phyloP scores from a whole-genome alignment of 2,329 filamentous ascomycete genomes.

The Chaetomiaceae sp. region DNA sequence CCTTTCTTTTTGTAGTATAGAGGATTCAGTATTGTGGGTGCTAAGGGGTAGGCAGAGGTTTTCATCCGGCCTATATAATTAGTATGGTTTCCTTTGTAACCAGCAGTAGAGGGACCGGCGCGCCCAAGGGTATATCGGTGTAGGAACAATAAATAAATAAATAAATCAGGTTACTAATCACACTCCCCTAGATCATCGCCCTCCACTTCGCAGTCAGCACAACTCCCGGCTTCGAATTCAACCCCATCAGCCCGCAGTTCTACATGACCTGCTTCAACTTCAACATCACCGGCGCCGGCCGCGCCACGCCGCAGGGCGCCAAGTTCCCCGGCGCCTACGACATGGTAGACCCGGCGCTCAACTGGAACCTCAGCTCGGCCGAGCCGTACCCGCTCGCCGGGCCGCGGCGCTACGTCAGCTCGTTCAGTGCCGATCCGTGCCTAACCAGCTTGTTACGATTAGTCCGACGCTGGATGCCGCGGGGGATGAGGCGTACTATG shows the following conservation, averaged over 20 bases:
- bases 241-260: conserved; percentile 16
- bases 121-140: too few species aligned
- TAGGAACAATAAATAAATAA: too few species aligned
- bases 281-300: conserved; percentile 15
- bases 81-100: too few species aligned
- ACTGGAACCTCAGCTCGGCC: conserved; percentile 1
- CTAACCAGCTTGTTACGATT: not conserved
- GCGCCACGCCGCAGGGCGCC: conserved; percentile 12
- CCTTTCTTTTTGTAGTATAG: too few species aligned
- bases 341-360: not conserved
- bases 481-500: not conserved
- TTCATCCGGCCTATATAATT: too few species aligned
- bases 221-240: conserved; percentile 8
- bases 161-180: too few species aligned
- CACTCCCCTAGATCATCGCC: conserved; percentile 17
- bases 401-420: not conserved
- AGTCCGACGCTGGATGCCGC: not conserved
- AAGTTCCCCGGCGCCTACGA: conserved; percentile 17
- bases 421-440: not conserved
- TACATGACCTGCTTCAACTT: conserved; percentile 21
- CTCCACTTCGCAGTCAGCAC: conserved; percentile 13
- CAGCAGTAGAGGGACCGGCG: too few species aligned
- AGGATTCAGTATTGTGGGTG: too few species aligned
- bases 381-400: not conserved
- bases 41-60: too few species aligned